phyloP scores from a whole-genome alignment of 257 asterid genomes.

The Fraxinus excelsior region DNA sequence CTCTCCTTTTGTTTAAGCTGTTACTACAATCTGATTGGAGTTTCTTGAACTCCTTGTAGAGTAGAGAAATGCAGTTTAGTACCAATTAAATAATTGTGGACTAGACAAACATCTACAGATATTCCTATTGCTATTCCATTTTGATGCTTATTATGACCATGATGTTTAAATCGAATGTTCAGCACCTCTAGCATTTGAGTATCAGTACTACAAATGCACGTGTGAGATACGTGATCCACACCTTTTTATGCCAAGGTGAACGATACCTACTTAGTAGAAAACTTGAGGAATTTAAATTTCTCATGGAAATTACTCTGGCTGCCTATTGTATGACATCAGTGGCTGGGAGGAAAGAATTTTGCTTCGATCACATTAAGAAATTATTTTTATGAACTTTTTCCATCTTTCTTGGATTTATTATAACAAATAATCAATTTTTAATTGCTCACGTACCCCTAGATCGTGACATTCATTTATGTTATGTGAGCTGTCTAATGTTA shows the following conservation, averaged over 20 bases:
- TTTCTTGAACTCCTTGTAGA: not conserved
- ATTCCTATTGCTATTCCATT: not conserved
- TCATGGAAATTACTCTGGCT: not conserved
- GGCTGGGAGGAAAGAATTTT: not conserved
- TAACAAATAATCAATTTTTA: constrained; percentile 18
- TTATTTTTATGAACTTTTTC: too few relatives aligned
- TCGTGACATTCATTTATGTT: not conserved
- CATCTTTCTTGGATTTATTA: not conserved
- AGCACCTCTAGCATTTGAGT: not conserved
- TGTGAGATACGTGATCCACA: not conserved
- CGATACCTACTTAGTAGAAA: not conserved
- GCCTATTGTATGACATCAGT: not conserved
- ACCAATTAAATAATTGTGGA: not conserved
- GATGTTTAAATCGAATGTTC: not conserved
- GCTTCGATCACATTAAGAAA: not conserved
- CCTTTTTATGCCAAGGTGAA: not conserved
- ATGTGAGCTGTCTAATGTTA: not conserved
- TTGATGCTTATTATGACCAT: not conserved
- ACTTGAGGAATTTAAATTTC: not conserved
- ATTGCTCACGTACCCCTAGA: not conserved
- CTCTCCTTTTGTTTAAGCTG: not conserved
- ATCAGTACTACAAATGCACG: not conserved
- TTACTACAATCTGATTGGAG: not conserved
- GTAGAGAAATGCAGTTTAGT: not conserved
- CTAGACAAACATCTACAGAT: not conserved